Evolutionary conservation across 352 stramenopile species (phyloP).

Genomic region (Pythium vanterpoolii): DNA sequence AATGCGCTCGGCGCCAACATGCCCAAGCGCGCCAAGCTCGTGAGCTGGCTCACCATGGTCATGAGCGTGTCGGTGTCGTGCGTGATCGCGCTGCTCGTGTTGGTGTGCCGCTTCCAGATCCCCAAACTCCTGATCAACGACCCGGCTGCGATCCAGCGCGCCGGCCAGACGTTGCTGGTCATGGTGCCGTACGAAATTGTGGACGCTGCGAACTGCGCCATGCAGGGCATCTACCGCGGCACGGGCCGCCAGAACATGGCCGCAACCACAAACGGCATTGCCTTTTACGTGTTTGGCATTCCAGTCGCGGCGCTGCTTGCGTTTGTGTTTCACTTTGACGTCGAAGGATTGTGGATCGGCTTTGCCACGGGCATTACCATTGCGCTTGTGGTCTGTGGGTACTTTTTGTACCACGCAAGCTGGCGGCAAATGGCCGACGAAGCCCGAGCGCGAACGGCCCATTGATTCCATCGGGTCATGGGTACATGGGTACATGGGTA

Average conservation of each 20-base stretch:
- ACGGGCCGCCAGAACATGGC: slow-evolving; percentile 65
- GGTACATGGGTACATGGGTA: background rate
- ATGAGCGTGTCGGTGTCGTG: slow-evolving; percentile 41
- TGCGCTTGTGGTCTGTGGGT: slow-evolving; percentile 40
- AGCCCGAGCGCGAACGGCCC: slow-evolving; percentile 36
- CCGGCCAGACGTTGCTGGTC: slow-evolving; percentile 46
- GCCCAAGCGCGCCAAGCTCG: slow-evolving; percentile 54
- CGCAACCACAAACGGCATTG: slow-evolving; percentile 59
- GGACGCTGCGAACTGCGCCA: slow-evolving; percentile 63
- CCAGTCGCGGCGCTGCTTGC: slow-evolving; percentile 59
- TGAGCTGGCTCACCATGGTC: slow-evolving; percentile 40
- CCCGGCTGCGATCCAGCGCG: slow-evolving; percentile 30
- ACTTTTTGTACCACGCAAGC: slow-evolving; percentile 48
- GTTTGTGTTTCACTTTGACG: slow-evolving; percentile 39
- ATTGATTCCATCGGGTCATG: slow-evolving; percentile 23
- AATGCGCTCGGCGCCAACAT: slow-evolving; percentile 81
- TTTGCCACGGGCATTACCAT: slow-evolving; percentile 49
- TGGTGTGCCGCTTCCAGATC: slow-evolving; percentile 44
- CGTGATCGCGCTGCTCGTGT: slow-evolving; percentile 36
- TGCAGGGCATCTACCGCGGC: slow-evolving; percentile 74
- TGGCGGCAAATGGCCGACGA: slow-evolving; percentile 60
- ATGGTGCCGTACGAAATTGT: slow-evolving; percentile 68
- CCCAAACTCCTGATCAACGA: slow-evolving; percentile 49
- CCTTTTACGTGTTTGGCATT: slow-evolving; percentile 35
- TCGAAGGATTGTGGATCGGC: slow-evolving; percentile 81